phyloP scores from a whole-genome alignment of 345 rosid genomes.

The Gynandropsis gynandra region DNA sequence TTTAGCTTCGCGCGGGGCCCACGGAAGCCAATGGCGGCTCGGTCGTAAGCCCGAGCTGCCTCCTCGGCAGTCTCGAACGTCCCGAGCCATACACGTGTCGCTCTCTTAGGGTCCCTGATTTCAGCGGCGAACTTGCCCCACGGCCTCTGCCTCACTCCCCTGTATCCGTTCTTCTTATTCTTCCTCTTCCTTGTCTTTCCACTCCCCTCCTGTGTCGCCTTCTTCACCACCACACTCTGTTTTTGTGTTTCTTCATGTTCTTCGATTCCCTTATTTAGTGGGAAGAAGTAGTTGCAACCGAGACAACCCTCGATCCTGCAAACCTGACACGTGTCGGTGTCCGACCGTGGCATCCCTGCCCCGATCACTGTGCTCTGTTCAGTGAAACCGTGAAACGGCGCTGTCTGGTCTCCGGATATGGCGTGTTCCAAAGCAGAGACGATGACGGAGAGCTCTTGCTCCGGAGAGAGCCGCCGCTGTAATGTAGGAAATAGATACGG shows the following conservation, averaged over 20 bases:
- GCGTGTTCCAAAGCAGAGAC: constrained; percentile 40
- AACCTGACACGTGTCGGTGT: constrained; percentile 47
- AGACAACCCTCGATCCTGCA: constrained; percentile 66
- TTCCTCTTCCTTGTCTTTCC: constrained; percentile 29
- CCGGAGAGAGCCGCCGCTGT: constrained; percentile 33
- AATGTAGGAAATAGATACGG: constrained; percentile 16
- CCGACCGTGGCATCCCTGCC: constrained; percentile 34
- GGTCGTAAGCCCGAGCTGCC: constrained; percentile 90
- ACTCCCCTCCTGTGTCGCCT: constrained; percentile 17
- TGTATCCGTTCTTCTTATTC: constrained; percentile 52
- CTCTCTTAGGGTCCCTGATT: constrained; percentile 81
- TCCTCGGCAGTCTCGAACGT: constrained; percentile 85
- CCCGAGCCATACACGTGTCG: constrained; percentile 86
- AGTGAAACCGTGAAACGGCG: constrained; percentile 9
- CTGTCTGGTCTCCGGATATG: constrained; percentile 23
- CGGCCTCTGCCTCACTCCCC: constrained; percentile 97
- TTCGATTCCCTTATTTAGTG: constrained; percentile 29
- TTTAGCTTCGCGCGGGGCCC: constrained; percentile 62
- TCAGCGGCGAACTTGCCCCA: constrained; percentile 99
- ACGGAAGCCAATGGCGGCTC: constrained; percentile 60
- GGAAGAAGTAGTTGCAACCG: constrained; percentile 73
- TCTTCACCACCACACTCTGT: constrained; percentile 12
- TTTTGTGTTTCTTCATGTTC: not conserved
- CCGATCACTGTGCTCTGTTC: constrained; percentile 24
- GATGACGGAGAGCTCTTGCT: constrained; percentile 62